Percentiles rank a stretch among this genome's conserved stretches.
Evolutionary conservation across 2,329 filamentous ascomycete genomes (phyloP).

Genomic region (Trichoderma aggressivum): DNA sequence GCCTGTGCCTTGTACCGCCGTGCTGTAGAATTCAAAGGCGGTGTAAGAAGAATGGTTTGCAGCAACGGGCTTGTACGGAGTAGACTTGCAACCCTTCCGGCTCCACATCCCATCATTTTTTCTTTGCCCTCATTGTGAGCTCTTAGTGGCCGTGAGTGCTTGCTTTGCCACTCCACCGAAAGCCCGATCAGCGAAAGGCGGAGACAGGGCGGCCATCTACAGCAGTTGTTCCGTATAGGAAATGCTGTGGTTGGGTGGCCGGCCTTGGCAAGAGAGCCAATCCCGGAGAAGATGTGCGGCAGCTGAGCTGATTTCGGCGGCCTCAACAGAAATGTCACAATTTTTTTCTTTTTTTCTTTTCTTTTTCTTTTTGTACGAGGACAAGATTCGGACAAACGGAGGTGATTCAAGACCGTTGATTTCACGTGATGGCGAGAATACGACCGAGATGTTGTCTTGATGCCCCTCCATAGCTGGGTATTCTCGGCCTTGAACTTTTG

Average conservation of each 20-base stretch:
- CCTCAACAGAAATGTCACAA: background rate
- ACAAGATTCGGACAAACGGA: background rate
- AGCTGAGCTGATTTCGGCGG: conserved; percentile 5
- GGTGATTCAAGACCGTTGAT: background rate
- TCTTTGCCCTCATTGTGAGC: background rate
- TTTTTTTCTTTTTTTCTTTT: background rate
- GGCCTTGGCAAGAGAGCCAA: background rate
- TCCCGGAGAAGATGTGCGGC: background rate
- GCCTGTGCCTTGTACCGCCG: background rate
- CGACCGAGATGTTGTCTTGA: background rate
- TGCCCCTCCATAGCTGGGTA: background rate
- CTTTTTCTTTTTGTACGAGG: background rate
- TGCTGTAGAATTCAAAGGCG: background rate
- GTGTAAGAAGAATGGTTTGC: background rate
- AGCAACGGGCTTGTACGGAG: background rate
- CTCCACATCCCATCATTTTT: background rate
- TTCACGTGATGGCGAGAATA: background rate
- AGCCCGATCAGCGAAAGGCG: background rate
- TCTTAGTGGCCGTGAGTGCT: background rate
- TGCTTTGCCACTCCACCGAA: background rate
- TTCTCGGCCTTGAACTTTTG: background rate
- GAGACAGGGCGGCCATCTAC: background rate
- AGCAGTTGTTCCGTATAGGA: background rate
- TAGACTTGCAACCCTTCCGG: background rate
- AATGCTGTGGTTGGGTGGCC: background rate